Evolutionary conservation across 768 basidiomycete genomes (phyloP), one percentile per base, ranked within the genome.

Genomic region (Leccinum sublutescens): DNA sequence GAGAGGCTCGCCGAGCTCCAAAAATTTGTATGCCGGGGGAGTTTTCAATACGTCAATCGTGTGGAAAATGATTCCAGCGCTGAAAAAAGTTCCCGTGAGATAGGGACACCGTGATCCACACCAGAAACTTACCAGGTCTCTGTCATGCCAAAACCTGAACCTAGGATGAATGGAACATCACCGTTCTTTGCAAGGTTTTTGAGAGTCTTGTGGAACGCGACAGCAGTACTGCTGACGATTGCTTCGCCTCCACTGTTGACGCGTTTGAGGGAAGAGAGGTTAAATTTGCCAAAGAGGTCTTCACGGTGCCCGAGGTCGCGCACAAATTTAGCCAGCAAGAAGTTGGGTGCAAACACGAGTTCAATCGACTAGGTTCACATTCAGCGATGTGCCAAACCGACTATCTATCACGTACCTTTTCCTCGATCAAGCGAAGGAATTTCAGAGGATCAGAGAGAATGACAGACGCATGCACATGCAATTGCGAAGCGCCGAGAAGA

Each of bases 101-200:
- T 29, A 2, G 17, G 10, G 2, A 9, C 12, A 40, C 8, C n/a
- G n/a, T 19, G 38, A 43, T 43, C n/a, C 40, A 10, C n/a, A 19
- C 40, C 40, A 43, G 19, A 7, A 17, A 52, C 51, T 19, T 52
- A 52, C 51, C 51, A 52, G 33, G 51, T 52, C 33, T 52, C 33
- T 3, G 51, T 52, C 51, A 34, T 52, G 2, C 51, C 51, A 34
- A 79, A 79, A n/a, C 75, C 77, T 38, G 71, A 70, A 33, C 64
- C 63, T 34, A 68, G 52, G 7, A 60, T 55, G 17, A 68, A 66
- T n/a, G n/a, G 64, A 68, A 9, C 61, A 21, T 5, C 59, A 52
- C 2, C 55, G 48, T 68, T 53, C 23, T 40, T 38, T 2, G 58
- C 45, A 31, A 68, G 62, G 12, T 59, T 49, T 25, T 17, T 49